Evolutionary conservation across 2,329 filamentous ascomycete species (phyloP), one percentile per base, ranked within the genome.

Genomic region (Fusarium globosum): DNA sequence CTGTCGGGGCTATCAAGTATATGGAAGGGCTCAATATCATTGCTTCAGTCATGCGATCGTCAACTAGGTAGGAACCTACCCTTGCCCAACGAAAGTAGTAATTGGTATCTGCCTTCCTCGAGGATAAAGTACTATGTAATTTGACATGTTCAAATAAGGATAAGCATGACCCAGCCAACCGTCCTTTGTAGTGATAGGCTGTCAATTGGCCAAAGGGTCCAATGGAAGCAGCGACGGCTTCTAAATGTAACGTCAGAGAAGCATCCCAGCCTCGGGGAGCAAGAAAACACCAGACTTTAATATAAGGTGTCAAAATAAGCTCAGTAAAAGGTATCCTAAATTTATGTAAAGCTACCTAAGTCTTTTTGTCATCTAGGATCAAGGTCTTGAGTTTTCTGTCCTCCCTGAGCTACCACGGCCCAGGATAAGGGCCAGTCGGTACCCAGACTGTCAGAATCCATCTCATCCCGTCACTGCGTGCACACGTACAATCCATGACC

Each of bases 201-300:
- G 46, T 59, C 62, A 64, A 68, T 58, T 64, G 71, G 49, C 46
- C 45, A 43, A 60, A 58, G 59, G 71, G 64, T 57, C 64, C 60
- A 52, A 59, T 61, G 61, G 68, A 69, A 73, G 68, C 49, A 55
- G 45, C 58, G 57, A 68, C 58, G 46, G 63, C 48, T 73, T 73
- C 71, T 74, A 74, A 74, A 73, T 74, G 71, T 59, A 73, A 73
- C 71, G 67, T 61, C 71, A 72, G 59, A 49, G 64, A 53, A 65
- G 48, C 48, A 66, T 73, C 58, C 69, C 48, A 46, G 46, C 48
- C 26, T 28, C 26, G 26, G 26, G 26, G 26, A 28, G 26, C 26
- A 28, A 28, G 26, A 28, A 28, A 28, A 28, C 26, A 28, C 26
- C 26, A 28, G 26, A 28, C 26, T 28, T 28, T 28, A 28, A 28